Evolutionary conservation across 306 rosid species (phyloP).

Genomic region (Abrus precatorius): DNA sequence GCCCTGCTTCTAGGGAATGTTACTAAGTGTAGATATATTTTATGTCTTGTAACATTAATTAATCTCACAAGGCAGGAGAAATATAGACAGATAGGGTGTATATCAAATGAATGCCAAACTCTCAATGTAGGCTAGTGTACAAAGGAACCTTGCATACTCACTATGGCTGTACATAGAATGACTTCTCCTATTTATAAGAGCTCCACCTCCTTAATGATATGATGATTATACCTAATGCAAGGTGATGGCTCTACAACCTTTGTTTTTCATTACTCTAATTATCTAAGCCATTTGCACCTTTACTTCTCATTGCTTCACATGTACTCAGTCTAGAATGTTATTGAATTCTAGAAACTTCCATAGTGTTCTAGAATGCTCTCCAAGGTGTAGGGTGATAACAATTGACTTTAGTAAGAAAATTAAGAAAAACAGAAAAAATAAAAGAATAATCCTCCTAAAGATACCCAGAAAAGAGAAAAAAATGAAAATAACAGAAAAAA

Average conservation of each 20-base stretch:
- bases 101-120: not conserved
- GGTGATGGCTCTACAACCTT: not conserved
- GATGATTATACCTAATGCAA: not conserved
- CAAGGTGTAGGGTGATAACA: not conserved
- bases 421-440: not conserved
- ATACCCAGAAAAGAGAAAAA: not conserved
- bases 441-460: not conserved
- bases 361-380: not conserved
- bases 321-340: not conserved
- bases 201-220: not conserved
- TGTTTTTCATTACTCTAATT: not conserved
- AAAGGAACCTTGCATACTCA: constrained; percentile 3
- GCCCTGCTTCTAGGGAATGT: constrained; percentile 1
- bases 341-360: not conserved
- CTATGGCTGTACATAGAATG: not conserved
- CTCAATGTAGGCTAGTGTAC: not conserved
- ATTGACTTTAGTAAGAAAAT: not conserved
- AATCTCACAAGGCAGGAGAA: not conserved
- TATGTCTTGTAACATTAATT: not conserved
- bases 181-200: not conserved
- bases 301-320: too few relatives aligned
- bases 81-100: not conserved
- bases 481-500: not conserved
- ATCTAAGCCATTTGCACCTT: not conserved
- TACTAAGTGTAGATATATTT: not conserved